A percentile compares a stretch with the other conserved stretches of the same genome.
phyloP scores from a whole-genome alignment of 2,329 filamentous ascomycete genomes.

The Clonostachys byssicola region DNA sequence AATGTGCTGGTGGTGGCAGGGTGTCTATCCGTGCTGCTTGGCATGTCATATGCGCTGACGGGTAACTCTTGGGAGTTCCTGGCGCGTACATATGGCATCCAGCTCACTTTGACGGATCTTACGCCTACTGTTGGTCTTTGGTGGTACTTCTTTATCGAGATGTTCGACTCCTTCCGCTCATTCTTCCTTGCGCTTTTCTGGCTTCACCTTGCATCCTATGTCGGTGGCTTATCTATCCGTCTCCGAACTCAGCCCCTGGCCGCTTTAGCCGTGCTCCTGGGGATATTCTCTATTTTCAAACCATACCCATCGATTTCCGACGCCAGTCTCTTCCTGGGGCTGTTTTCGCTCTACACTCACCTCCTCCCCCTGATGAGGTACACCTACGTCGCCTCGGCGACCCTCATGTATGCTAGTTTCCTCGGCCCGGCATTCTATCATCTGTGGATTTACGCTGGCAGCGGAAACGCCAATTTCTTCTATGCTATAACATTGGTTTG shows the following conservation, averaged over 20 bases:
- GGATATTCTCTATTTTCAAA: constrained; percentile 92
- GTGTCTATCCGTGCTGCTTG: constrained; percentile 59
- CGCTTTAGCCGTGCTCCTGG: constrained; percentile 77
- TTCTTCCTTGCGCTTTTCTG: constrained; percentile 99
- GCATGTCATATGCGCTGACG: constrained; percentile 69
- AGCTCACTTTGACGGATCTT: constrained; percentile 84
- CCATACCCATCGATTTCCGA: constrained; percentile 94
- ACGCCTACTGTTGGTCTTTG: constrained; percentile 94
- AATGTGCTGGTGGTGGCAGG: constrained; percentile 48
- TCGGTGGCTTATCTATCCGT: constrained; percentile 78
- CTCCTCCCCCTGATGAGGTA: constrained; percentile 92
- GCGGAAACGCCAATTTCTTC: constrained; percentile 98
- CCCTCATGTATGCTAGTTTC: constrained; percentile 81
- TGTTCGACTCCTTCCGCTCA: constrained; percentile 95
- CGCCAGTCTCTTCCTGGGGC: constrained; percentile 77
- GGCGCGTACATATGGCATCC: constrained; percentile 85
- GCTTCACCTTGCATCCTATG: constrained; percentile 89
- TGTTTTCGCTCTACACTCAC: constrained; percentile 85
- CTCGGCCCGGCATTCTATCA: constrained; percentile 95
- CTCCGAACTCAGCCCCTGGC: constrained; percentile 83
- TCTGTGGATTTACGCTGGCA: constrained; percentile 96
- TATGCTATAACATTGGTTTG: constrained; percentile 99
- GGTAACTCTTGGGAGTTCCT: constrained; percentile 84
- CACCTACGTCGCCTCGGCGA: constrained; percentile 79
- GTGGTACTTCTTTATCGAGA: constrained; percentile 99